Evolutionary conservation across 139 green algal species (phyloP).

Genomic region (Picochlorum sp.): DNA sequence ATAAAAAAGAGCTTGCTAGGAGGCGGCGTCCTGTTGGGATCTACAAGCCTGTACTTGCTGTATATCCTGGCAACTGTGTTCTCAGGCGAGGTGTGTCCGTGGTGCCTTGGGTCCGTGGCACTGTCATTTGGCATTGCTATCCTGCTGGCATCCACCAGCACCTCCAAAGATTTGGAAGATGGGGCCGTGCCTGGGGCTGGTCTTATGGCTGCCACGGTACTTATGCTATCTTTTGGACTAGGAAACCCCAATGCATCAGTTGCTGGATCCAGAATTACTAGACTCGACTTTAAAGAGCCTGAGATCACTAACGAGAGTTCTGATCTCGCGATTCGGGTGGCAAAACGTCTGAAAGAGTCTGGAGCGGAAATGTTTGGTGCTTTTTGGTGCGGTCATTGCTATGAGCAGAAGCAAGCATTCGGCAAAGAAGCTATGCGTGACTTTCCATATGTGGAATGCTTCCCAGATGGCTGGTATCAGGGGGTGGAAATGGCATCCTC

Average conservation of each 20-base stretch:
- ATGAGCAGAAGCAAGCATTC: slow-evolving; percentile 88
- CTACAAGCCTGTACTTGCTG: slow-evolving; percentile 57
- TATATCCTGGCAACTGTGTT: slow-evolving; percentile 58
- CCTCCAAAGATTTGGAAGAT: slow-evolving; percentile 17
- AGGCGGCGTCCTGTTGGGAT: slow-evolving; percentile 41
- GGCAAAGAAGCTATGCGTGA: slow-evolving; percentile 63
- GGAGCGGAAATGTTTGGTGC: slow-evolving; percentile 94
- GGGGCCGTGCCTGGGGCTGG: slow-evolving; percentile 27
- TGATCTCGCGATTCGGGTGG: slow-evolving; percentile 29
- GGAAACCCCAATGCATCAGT: slow-evolving; percentile 10
- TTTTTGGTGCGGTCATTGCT: slow-evolving; percentile 97
- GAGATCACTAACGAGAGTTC: slow-evolving; percentile 11
- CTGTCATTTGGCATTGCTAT: slow-evolving; percentile 37
- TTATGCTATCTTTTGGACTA: slow-evolving; percentile 24
- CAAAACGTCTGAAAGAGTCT: slow-evolving; percentile 43
- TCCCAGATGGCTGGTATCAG: slow-evolving; percentile 81
- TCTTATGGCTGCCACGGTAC: slow-evolving; percentile 25
- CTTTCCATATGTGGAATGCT: slow-evolving; percentile 98
- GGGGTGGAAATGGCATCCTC: slow-evolving; percentile 43
- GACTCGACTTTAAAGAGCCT: slow-evolving; percentile 19
- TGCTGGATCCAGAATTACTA: neutral
- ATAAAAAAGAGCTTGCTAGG: slow-evolving; percentile 19
- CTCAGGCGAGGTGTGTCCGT: slow-evolving; percentile 41
- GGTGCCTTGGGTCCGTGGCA: slow-evolving; percentile 56
- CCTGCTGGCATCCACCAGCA: slow-evolving; percentile 10